These are phyloP conservation scores for Amanita exitialis DNA, from an alignment of 768 basidiomycete genomes.

Conservation along the genomic window DNA sequence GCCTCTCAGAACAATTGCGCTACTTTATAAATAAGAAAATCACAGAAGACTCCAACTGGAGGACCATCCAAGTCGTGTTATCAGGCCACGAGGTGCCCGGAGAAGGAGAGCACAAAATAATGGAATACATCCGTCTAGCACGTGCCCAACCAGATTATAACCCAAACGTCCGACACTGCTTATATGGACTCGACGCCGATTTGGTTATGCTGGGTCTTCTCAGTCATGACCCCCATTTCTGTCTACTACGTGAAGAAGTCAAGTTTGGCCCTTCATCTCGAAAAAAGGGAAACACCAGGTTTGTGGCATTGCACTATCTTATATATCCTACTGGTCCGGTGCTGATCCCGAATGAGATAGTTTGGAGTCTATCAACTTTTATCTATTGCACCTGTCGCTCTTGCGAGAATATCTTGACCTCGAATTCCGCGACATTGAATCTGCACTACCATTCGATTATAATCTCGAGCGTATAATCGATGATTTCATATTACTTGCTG, in stretches of 20 bases:
- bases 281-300: constrained; percentile 59
- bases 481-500: constrained; percentile 93
- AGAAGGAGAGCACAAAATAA: constrained; percentile 99
- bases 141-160: constrained; percentile 95
- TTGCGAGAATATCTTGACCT: constrained; percentile 97
- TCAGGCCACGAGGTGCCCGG: constrained; percentile 98
- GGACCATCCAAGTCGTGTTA: constrained; percentile 82
- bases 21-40: constrained; percentile 99
- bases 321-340: constrained; percentile 19
- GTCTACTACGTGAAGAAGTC: constrained; percentile 93
- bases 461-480: constrained; percentile 92
- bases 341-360: constrained; percentile 13
- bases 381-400: constrained; percentile 86
- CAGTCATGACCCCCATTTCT: constrained; percentile 98
- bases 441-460: constrained; percentile 68
- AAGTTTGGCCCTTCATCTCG: constrained; percentile 81
- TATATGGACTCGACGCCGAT: constrained; percentile 98
- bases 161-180: constrained; percentile 93
- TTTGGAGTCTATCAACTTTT: constrained; percentile 82
- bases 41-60: constrained; percentile 92
- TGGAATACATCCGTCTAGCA: constrained; percentile 94
- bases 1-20: constrained; percentile 81
- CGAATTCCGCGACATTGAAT: constrained; percentile 75
- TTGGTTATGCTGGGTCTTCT: constrained; percentile 95
- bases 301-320: constrained; percentile 3